A percentile compares a stretch with the other conserved stretches of the same genome.
Conservation (phyloP, 1,284 basidiomycete genomes). For the Fistulinella staudtii region DNA sequence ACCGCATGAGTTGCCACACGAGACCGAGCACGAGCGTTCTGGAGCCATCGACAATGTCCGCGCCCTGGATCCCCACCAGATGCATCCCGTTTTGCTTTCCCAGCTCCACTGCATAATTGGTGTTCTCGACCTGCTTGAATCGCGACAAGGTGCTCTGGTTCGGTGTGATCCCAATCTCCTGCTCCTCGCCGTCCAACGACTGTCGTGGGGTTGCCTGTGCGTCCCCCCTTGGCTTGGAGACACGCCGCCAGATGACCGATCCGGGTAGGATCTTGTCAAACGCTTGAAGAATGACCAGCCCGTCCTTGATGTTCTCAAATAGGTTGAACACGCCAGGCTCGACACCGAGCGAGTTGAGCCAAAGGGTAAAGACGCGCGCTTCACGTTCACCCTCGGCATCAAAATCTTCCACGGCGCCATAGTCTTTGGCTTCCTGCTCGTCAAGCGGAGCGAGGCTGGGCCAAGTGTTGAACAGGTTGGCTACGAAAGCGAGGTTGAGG, state of each 20-base stretch:
- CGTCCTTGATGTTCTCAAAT: slow-evolving; percentile 94
- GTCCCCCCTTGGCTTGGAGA: slow-evolving; percentile 85
- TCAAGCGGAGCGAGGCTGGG: slow-evolving; percentile 92
- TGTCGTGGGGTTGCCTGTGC: slow-evolving; percentile 36
- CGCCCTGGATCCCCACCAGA: slow-evolving; percentile 95
- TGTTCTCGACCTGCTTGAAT: slow-evolving; percentile 98
- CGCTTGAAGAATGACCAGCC: slow-evolving; percentile 87
- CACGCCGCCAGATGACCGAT: slow-evolving; percentile 89
- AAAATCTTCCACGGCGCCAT: slow-evolving; percentile 91
- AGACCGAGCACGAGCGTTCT: slow-evolving; percentile 92
- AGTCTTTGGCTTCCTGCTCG: slow-evolving; percentile 82
- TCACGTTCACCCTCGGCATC: slow-evolving; percentile 98
- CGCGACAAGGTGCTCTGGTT: slow-evolving; percentile 83
- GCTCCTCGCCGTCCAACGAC: slow-evolving; percentile 52
- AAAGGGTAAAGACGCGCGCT: slow-evolving; percentile 95
- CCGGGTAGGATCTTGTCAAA: slow-evolving; percentile 96
- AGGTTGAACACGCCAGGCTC: slow-evolving; percentile 96
- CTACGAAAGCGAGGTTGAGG: slow-evolving; percentile 97
- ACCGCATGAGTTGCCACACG: slow-evolving; percentile 98
- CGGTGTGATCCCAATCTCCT: slow-evolving; percentile 72
- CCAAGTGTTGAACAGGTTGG: slow-evolving; percentile 97
- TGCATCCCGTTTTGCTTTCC: slow-evolving; percentile 93
- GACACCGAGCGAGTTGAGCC: slow-evolving; percentile 96
- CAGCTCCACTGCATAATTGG: slow-evolving; percentile 93
- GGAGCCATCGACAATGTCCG: slow-evolving; percentile 92